Evolutionary conservation across 1,284 basidiomycete genomes (phyloP), one percentile per base, ranked within the genome.

Genomic region (Thelephora terrestris): DNA sequence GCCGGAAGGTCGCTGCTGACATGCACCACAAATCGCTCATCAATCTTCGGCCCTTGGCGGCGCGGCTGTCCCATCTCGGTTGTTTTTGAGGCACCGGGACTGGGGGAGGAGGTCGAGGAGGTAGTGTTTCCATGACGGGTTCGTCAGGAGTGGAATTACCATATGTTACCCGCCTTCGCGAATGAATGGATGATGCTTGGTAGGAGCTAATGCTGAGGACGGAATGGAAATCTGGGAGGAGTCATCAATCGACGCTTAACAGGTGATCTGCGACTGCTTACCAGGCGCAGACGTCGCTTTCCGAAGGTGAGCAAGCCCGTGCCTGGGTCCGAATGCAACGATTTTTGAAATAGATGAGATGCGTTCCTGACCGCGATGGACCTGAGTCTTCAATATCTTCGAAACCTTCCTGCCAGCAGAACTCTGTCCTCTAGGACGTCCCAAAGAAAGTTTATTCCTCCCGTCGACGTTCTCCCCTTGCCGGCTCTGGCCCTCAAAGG

Each of bases 11-110:
- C 4, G 96, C 93, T 0, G 95, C 91, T 2, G 84, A 87, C 76
- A 91, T 88, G 5, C 98, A 69, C 95, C 95, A 99, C 18, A 98
- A 69, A 56, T 91, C 81, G 49, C 86, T 89, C 49, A 98, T 69
- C 32, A 94, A 65, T 27, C 81, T 71, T 35, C 81, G 79, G 57
- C 91, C 86, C 45, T 71, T 75, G n/a, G 75, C 70, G 14, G 71
- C 71, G 5, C 76, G 70, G 37, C 60, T 64, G 49, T 70, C 75
- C 52, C 63, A 65, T 48, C 71, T 71, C 21, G 61, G 66, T 42
- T 67, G 60, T 2, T 67, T 64, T 5, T 72, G 63, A 4, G 66
- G 67, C 4, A 62, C 64, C 18, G 59, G 55, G 21, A 56, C 44
- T 49, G 52, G 51, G 0, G 60, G 59, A 4, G 72, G 69, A 1